Conservation (phyloP, 345 rosid species). For the Murraya paniculata region DNA sequence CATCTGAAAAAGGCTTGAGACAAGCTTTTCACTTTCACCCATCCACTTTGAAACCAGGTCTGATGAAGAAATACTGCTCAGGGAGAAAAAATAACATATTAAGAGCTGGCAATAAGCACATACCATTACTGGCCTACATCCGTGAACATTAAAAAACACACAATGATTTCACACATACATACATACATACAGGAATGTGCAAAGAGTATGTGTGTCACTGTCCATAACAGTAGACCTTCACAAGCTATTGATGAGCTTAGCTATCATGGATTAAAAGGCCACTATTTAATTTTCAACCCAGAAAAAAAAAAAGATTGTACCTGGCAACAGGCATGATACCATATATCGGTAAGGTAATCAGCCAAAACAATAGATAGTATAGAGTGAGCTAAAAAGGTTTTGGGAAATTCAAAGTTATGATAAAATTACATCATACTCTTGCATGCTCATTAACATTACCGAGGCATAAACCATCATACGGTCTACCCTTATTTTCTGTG, state of each 20-base stretch:
- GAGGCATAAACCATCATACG: not conserved
- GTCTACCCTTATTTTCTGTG: not conserved
- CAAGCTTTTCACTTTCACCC: constrained; percentile 98
- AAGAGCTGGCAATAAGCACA: not conserved
- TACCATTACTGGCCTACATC: not conserved
- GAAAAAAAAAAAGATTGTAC: not conserved
- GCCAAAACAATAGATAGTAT: not conserved
- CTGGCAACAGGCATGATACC: not conserved
- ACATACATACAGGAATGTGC: not conserved
- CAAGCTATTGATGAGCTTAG: not conserved
- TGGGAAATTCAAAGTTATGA: not conserved
- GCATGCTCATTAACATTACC: not conserved
- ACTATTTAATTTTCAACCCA: not conserved
- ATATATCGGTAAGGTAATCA: not conserved
- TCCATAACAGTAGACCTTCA: not conserved
- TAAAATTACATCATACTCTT: not conserved
- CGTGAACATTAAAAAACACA: constrained; percentile 2
- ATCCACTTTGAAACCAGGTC: constrained; percentile 98
- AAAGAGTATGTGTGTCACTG: not conserved
- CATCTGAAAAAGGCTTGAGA: constrained; percentile 89
- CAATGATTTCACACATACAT: not conserved
- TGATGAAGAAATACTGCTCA: constrained; percentile 77
- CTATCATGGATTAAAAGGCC: not conserved
- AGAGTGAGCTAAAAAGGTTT: not conserved
- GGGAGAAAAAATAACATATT: constrained; percentile 13